Percentiles rank a stretch among this genome's conserved stretches.
Conservation (phyloP, 169 alveolate genomes). For the Babesia divergens region DNA sequence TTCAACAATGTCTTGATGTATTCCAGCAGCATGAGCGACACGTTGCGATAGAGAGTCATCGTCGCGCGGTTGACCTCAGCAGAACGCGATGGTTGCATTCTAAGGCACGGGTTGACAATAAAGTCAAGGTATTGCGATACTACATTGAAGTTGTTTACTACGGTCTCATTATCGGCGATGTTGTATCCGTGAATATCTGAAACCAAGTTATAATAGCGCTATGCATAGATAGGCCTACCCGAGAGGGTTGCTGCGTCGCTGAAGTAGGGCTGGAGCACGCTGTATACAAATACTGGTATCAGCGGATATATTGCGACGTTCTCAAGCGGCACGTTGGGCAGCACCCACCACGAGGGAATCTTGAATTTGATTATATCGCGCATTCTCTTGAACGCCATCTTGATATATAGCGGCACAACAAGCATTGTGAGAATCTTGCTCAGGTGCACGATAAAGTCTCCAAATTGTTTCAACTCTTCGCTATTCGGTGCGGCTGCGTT, state of each 20-base stretch:
- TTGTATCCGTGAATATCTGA: conserved; percentile 20
- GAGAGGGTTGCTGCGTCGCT: conserved; percentile 31
- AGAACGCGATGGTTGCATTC: conserved; percentile 29
- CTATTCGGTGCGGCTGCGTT: conserved; percentile 6
- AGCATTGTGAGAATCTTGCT: conserved; percentile 6
- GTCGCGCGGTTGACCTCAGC: conserved; percentile 24
- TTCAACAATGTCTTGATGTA: conserved; percentile 38
- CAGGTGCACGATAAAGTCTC: conserved; percentile 34
- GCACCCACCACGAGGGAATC: conserved; percentile 53
- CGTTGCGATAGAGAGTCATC: conserved; percentile 48
- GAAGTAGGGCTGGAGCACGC: conserved; percentile 57
- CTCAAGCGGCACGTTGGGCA: conserved; percentile 49
- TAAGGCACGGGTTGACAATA: conserved; percentile 55
- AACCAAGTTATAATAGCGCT: background rate
- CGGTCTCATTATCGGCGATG: conserved; percentile 9
- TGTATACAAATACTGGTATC: conserved; percentile 55
- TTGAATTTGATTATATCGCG: conserved; percentile 45
- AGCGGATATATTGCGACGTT: conserved; percentile 58
- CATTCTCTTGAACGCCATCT: conserved; percentile 45
- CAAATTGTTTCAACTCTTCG: conserved; percentile 23
- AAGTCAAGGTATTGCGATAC: conserved; percentile 45
- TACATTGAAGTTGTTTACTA: conserved; percentile 7
- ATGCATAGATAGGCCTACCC: background rate
- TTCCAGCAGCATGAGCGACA: conserved; percentile 53
- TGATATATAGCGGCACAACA: conserved; percentile 11